phyloP scores from a whole-genome alignment of 2,329 filamentous ascomycete species.

The Ophiostoma perfectum region DNA sequence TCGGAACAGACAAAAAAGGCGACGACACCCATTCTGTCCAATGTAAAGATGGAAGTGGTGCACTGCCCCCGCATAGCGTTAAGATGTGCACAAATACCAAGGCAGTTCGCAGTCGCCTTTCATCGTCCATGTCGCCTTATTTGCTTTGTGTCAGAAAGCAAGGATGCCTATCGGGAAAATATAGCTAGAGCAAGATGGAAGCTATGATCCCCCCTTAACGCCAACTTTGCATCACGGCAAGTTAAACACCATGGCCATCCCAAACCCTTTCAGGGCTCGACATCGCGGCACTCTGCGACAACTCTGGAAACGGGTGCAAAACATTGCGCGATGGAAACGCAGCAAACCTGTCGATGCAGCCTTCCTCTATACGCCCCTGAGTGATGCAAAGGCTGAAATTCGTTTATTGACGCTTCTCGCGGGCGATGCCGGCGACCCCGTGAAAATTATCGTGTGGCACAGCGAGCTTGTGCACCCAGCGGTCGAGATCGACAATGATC shows the following conservation, averaged over 20 bases:
- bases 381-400: background rate
- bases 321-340: background rate
- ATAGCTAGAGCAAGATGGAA: no score
- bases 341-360: background rate
- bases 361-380: background rate
- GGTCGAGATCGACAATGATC: background rate
- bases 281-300: background rate
- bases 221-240: no score
- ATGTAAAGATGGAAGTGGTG: no score
- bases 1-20: no score
- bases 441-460: background rate
- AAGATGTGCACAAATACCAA: slow-evolving; percentile 3
- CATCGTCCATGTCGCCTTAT: background rate
- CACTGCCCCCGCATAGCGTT: background rate
- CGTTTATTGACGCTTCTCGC: background rate
- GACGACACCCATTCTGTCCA: no score
- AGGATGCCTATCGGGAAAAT: background rate
- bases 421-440: background rate
- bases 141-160: background rate
- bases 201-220: no score
- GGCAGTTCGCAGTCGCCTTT: background rate
- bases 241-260: no score
- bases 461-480: background rate
- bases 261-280: background rate
- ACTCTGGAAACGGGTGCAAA: background rate